Conservation (phyloP, 2,329 filamentous ascomycete genomes). For the Trichoderma semiorbis region DNA sequence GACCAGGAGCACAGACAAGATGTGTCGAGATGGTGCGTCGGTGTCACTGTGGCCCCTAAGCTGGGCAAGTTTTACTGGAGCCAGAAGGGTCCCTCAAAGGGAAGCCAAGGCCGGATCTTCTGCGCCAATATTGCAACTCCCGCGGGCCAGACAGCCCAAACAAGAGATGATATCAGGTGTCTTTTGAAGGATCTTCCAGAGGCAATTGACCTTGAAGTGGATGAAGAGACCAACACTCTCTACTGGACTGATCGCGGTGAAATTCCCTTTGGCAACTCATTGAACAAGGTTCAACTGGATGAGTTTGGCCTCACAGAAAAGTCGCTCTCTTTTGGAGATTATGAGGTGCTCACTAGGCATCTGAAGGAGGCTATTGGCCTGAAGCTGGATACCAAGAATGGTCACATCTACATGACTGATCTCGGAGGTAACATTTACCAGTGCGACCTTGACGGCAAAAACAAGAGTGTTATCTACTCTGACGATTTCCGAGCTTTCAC, state of each 20-base stretch:
- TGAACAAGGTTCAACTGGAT: slow-evolving; percentile 39
- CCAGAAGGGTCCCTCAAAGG: slow-evolving; percentile 55
- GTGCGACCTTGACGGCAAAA: slow-evolving; percentile 31
- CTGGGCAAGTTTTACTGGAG: slow-evolving; percentile 55
- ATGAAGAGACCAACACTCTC: slow-evolving; percentile 41
- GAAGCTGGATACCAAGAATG: slow-evolving; percentile 36
- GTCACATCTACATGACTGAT: slow-evolving; percentile 39
- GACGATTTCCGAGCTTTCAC: background rate
- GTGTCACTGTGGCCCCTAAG: slow-evolving; percentile 45
- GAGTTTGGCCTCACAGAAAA: slow-evolving; percentile 7
- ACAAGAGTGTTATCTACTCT: background rate
- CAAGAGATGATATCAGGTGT: slow-evolving; percentile 40
- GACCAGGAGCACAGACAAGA: slow-evolving; percentile 21
- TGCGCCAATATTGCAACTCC: slow-evolving; percentile 41
- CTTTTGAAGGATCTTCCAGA: slow-evolving; percentile 48
- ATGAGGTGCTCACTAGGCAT: slow-evolving; percentile 24
- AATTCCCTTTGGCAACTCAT: slow-evolving; percentile 49
- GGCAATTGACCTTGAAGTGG: slow-evolving; percentile 56
- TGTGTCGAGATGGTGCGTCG: slow-evolving; percentile 48
- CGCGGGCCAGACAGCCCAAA: slow-evolving; percentile 33
- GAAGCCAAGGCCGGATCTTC: slow-evolving; percentile 50
- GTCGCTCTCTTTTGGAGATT: slow-evolving; percentile 28
- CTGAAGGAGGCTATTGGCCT: slow-evolving; percentile 48
- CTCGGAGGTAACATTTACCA: slow-evolving; percentile 39
- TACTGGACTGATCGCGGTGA: slow-evolving; percentile 63